phyloP scores from a whole-genome alignment of 371 early-diverging fungal species.

The Rhizomucor miehei region DNA sequence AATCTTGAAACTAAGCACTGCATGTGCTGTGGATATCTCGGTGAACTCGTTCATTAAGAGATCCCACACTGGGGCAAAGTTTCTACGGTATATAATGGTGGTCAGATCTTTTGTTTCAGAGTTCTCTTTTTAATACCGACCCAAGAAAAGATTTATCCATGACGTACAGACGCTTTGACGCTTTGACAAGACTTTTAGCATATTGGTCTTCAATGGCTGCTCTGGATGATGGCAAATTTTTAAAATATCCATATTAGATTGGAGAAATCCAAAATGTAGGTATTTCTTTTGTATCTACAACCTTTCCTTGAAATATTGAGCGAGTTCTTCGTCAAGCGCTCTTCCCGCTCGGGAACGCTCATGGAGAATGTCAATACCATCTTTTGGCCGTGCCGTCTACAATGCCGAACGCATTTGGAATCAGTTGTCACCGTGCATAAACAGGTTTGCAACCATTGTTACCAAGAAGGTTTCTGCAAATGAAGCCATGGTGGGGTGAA shows the following conservation, averaged over 20 bases:
- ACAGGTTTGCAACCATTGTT: no score
- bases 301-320: slow-evolving; percentile 52
- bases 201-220: slow-evolving; percentile 49
- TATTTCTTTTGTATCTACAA: slow-evolving; percentile 6
- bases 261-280: background rate
- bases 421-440: no score
- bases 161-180: slow-evolving; percentile 43
- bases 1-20: slow-evolving; percentile 37
- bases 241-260: no score
- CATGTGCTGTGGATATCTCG: slow-evolving; percentile 44
- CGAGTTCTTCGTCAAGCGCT: slow-evolving; percentile 37
- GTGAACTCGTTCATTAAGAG: slow-evolving; percentile 35
- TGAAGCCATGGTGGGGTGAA: no score
- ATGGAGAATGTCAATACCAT: slow-evolving; percentile 41
- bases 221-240: no score
- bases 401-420: no score
- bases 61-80: slow-evolving; percentile 35
- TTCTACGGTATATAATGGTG: no score
- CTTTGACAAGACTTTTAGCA: slow-evolving; percentile 44
- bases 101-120: no score
- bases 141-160: slow-evolving; percentile 38
- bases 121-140: slow-evolving; percentile 20
- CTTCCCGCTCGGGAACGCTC: slow-evolving; percentile 29
- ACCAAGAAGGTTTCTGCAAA: no score
- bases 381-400: slow-evolving; percentile 45